These are phyloP conservation scores for Ustilago shanxiensis DNA, from an alignment of 1,284 basidiomycete genomes.

Conservation along the genomic window DNA sequence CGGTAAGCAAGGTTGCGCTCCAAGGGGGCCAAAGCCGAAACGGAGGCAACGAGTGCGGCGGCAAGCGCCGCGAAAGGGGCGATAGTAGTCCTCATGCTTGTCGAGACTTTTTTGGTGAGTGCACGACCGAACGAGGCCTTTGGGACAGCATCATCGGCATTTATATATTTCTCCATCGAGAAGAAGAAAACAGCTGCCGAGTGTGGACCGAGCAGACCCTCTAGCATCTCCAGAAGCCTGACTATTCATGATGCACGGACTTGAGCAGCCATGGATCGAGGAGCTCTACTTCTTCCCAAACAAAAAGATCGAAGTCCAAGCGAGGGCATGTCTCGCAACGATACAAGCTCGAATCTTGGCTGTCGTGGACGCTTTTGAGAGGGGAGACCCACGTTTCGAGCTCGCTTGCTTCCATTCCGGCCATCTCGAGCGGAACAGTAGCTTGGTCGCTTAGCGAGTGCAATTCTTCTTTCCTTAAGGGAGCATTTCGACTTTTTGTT, in stretches of 20 bases:
- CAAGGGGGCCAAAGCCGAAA: constrained; percentile 47
- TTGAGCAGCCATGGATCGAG: neutral
- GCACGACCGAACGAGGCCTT: neutral
- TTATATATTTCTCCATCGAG: neutral
- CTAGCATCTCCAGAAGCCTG: neutral
- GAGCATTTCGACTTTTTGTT: neutral
- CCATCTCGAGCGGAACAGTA: neutral
- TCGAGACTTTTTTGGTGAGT: neutral
- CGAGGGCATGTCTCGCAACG: neutral
- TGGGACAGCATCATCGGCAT: neutral
- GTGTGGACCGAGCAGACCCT: neutral
- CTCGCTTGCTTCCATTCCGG: neutral
- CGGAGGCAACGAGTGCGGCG: constrained; percentile 34
- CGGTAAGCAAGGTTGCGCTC: constrained; percentile 61
- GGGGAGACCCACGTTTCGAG: neutral
- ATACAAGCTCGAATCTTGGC: neutral
- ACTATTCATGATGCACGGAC: neutral
- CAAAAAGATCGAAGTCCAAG: neutral
- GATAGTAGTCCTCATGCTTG: constrained; percentile 31
- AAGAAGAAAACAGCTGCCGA: neutral
- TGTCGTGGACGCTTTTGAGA: neutral
- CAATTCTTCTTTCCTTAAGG: neutral
- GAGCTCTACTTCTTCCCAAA: neutral
- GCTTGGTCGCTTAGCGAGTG: neutral
- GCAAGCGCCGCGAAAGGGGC: constrained; percentile 35